Evolutionary conservation across 2,329 filamentous ascomycete species (phyloP).

Genomic region (Tolypocladium guangdongense): DNA sequence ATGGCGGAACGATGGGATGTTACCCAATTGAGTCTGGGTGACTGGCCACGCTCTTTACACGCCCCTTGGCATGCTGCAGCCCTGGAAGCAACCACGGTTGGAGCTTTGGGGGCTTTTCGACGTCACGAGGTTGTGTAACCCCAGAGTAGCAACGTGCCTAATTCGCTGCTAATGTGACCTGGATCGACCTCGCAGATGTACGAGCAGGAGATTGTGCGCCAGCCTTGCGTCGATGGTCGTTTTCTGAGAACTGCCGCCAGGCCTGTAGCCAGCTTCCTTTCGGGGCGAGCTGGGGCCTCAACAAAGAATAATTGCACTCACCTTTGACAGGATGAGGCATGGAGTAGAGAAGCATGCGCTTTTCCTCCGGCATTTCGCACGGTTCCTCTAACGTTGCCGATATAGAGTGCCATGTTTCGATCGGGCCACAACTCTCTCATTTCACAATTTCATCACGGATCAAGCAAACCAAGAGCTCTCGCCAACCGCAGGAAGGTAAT

Average conservation of each 20-base stretch:
- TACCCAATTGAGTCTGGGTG: background rate
- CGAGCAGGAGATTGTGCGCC: background rate
- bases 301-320: background rate
- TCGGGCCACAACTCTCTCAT: background rate
- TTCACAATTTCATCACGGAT: background rate
- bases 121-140: background rate
- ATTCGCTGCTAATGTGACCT: slow-evolving; percentile 1
- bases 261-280: background rate
- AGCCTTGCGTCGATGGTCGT: background rate
- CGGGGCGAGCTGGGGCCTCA: background rate
- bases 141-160: background rate
- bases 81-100: background rate
- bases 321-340: background rate
- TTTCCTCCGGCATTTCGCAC: background rate
- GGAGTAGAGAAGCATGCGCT: background rate
- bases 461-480: background rate
- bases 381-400: background rate
- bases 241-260: background rate
- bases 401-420: background rate
- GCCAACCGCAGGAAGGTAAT: background rate
- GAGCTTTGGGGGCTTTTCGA: slow-evolving; percentile 2
- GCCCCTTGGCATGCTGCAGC: background rate
- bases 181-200: slow-evolving; percentile 1
- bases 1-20: background rate
- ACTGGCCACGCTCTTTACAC: background rate